Base-by-base conservation (phyloP, 1,139 yeast species). In the Diutina sp. region DNA sequence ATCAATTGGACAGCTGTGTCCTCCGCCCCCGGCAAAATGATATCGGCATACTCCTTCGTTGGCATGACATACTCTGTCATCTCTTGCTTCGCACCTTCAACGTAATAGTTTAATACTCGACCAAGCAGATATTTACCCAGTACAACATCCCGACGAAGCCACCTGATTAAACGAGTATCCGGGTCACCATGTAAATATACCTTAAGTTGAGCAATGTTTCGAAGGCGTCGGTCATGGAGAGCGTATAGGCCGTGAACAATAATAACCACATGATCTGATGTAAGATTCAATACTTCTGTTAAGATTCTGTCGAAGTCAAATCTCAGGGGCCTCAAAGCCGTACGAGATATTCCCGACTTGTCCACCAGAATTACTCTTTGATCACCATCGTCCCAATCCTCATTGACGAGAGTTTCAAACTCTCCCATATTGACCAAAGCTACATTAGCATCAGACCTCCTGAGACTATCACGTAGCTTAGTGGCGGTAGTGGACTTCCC, bases 171-270 rank as follows among this genome's bases (percentile, higher is more conserved):
- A 58, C 97, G 72, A 5, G 88, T 82, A 67, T 91, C 98, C 1
- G 95, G 83, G 67, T 91, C 97, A 61, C 91, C 80, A 62, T 88
- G 95, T n/a, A 90, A 77, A 64, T 85, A 91, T 2, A 90, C 83
- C 64, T 83, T 85, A 63, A 90, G 74, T 3, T 82, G 76, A 0
- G 93, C 83, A 66, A 78, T 62, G 4, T 74, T 73, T 51, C 88
- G 71, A n/a, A 91, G 68, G 41, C 73, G 74, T 55, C 72, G 71
- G 65, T 89, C 85, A 65, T 83, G 87, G 48, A 91, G 73, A 0
- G 96, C 95, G 65, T 90, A 90, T 45, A 87, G 72, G 0, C 98
- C 97, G 66, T 85, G 86, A 1, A 90, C 79, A 11, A 90, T 70
- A 12, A 84, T 69, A 9, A 88, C 73, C n/a, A 58, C 21, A 44